Evolutionary conservation across 1,139 yeast species (phyloP).

Genomic region (Yamadazyma buinensis): DNA sequence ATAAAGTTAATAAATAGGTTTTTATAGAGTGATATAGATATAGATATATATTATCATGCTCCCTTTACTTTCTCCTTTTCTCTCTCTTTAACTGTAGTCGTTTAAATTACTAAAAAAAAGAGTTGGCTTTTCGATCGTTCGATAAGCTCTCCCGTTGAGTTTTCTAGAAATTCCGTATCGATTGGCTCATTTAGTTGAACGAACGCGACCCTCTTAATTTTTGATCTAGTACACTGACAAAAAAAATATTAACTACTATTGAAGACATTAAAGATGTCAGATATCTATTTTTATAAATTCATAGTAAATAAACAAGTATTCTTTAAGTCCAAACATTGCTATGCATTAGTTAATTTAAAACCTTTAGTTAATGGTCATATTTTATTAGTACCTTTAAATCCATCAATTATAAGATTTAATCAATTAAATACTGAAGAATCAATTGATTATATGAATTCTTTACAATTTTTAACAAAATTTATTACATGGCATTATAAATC

Average conservation of each 20-base stretch:
- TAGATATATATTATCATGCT: too few species aligned
- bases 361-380: conserved; percentile 93
- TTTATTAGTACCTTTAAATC: conserved; percentile 75
- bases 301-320: conserved; percentile 65
- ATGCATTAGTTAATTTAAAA: conserved; percentile 81
- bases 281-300: conserved; percentile 49
- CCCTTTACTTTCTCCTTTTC: too few species aligned
- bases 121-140: too few species aligned
- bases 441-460: conserved; percentile 68
- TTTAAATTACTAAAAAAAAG: too few species aligned
- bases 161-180: too few species aligned
- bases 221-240: too few species aligned
- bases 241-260: too few species aligned
- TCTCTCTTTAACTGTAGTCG: not conserved
- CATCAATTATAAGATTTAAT: conserved; percentile 53
- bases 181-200: too few species aligned
- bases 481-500: conserved; percentile 66
- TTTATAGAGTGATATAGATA: not conserved
- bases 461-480: conserved; percentile 68
- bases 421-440: conserved; percentile 73
- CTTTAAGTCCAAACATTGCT: conserved; percentile 55
- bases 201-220: too few species aligned
- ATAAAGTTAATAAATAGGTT: conserved; percentile 42
- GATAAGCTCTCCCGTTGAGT: too few species aligned
- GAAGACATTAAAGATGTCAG: too few species aligned